Percentiles rank a stretch among this genome's conserved stretches.
Evolutionary conservation across 371 early-diverging fungal species (phyloP).

Genomic region (Haplosporangium sp.): DNA sequence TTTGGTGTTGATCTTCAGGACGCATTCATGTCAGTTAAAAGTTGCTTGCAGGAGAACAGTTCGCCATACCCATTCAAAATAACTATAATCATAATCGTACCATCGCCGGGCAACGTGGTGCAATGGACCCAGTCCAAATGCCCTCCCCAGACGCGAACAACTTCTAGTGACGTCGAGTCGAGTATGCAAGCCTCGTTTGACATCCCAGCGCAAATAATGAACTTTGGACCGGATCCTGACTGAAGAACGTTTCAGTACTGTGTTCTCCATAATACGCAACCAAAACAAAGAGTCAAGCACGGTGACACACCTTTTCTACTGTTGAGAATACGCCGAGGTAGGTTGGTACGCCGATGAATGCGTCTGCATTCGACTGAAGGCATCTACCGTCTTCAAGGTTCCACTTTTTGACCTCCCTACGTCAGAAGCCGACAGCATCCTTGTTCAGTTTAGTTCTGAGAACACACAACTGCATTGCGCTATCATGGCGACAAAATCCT

Average conservation of each 20-base stretch:
- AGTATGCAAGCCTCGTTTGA: slow-evolving; percentile 50
- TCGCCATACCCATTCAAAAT: neutral
- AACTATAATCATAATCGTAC: slow-evolving; percentile 45
- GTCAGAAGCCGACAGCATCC: no score
- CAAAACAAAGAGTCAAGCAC: slow-evolving; percentile 1
- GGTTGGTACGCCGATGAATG: slow-evolving; percentile 68
- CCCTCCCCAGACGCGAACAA: slow-evolving; percentile 75
- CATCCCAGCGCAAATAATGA: slow-evolving; percentile 37
- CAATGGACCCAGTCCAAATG: slow-evolving; percentile 75
- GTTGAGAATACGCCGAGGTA: slow-evolving; percentile 53
- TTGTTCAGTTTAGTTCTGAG: no score
- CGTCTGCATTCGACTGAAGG: slow-evolving; percentile 67
- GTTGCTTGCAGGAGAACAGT: neutral
- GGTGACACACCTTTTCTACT: slow-evolving; percentile 56
- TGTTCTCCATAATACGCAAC: neutral
- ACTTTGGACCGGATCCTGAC: slow-evolving; percentile 24
- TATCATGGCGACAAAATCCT: neutral
- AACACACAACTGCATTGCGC: neutral
- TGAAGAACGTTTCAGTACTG: neutral
- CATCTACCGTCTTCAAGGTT: slow-evolving; percentile 78
- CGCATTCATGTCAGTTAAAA: neutral
- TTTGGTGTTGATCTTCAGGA: slow-evolving; percentile 29
- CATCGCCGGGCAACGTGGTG: slow-evolving; percentile 66
- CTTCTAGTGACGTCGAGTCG: slow-evolving; percentile 56
- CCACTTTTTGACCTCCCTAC: slow-evolving; percentile 79